Base-by-base conservation (phyloP, 495 filamentous ascomycete species). In the Lasiosphaeris hirsuta region DNA sequence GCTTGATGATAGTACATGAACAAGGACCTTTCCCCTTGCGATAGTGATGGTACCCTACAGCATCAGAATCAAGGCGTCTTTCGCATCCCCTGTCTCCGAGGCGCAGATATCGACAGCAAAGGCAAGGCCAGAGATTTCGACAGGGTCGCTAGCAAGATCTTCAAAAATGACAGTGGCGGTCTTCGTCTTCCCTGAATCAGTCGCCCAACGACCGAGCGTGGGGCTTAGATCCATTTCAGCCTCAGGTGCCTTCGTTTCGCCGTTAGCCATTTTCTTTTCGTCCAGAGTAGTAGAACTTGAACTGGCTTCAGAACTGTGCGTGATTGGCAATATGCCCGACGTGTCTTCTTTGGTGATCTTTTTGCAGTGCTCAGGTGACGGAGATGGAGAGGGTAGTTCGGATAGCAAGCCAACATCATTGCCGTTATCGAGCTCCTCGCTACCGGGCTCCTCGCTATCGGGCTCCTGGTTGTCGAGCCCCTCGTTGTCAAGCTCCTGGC, bases 181-280 rank as follows among this genome's bases (percentile, higher is more conserved):
- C n/a, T 18, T 10, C 15, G 36, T 14, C 13, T 23, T 15, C 11
- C n/a, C 9, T 30, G 39, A 1, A 19, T 8, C 38, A 34, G 33
- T 18, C 6, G 10, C 23, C 67, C 67, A 68, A 18, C 49, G 46
- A 4, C 67, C 67, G 13, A 66, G 59, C 10, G 67, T 63, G 0
- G 67, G 67, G 47, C 67, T 66, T 1, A 56, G 30, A 1, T 62
- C 23, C 67, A 70, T 70, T n/a, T 47, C 44, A 0, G 65, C 65
- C 18, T 63, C 63, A 4, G 60, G 63, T 10, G 18, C 38, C 37
- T 54, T 44, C 4, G 35, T 23, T 8, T 54, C 51, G 3, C 19
- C 34, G 23, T 30, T 42, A 1, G 13, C 50, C 11, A n/a, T 41
- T 0, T 18, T 14, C 10, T 49, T 19, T 7, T 37, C 23, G 10